A percentile compares a stretch with the other conserved stretches of the same genome.
Evolutionary conservation across 1,284 basidiomycete species (phyloP).

Genomic region (Cutaneotrichosporon dermatis): DNA sequence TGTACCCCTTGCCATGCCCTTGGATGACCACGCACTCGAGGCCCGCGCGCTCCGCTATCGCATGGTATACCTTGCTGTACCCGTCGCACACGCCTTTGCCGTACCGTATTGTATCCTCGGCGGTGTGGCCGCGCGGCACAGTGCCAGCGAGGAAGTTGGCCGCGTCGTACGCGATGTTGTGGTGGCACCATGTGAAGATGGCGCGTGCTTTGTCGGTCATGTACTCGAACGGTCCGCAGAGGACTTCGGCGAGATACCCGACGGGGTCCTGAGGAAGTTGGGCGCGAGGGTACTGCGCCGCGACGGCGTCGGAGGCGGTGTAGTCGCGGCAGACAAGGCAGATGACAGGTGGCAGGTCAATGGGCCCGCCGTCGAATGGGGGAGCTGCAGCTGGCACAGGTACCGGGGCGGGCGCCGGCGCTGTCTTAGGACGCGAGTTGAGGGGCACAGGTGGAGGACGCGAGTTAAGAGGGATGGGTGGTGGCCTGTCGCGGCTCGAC

Average conservation of each 20-base stretch:
- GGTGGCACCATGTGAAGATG: constrained; percentile 19
- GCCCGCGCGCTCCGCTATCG: constrained; percentile 6
- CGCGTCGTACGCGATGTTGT: constrained; percentile 18
- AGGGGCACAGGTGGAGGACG: constrained; percentile 3
- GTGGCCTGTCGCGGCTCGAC: background rate
- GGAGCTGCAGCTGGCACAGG: background rate
- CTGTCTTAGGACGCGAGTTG: background rate
- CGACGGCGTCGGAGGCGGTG: constrained; percentile 5
- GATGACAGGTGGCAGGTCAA: background rate
- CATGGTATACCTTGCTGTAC: constrained; percentile 9
- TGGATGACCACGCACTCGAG: constrained; percentile 3
- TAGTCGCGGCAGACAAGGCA: constrained; percentile 19
- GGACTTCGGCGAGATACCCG: constrained; percentile 6
- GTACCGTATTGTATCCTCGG: constrained; percentile 7
- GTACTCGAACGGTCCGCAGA: constrained; percentile 10
- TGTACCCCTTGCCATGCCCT: constrained; percentile 16
- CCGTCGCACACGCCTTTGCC: constrained; percentile 18
- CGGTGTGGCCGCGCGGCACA: constrained; percentile 4
- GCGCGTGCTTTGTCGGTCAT: constrained; percentile 17
- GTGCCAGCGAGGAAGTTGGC: constrained; percentile 9
- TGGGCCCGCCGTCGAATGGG: background rate
- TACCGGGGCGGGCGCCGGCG: background rate
- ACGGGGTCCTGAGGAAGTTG: constrained; percentile 4
- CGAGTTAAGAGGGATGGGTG: background rate
- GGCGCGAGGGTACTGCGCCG: constrained; percentile 9